phyloP scores from a whole-genome alignment of 2,329 filamentous ascomycete species.

The Pezizomycotina sp. region DNA sequence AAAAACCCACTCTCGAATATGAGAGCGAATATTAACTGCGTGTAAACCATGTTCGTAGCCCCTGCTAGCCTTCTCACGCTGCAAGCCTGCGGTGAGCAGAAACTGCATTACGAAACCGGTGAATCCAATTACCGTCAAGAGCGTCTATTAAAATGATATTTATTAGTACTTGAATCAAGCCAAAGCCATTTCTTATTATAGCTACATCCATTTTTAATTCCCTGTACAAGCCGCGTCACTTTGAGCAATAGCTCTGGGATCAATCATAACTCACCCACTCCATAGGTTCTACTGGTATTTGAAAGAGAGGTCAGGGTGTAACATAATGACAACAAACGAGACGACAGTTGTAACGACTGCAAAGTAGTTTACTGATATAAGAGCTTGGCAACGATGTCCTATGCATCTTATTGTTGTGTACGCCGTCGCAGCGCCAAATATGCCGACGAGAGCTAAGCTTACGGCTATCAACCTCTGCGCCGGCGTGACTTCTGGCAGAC shows the following conservation, averaged over 20 bases:
- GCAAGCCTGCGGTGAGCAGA: conserved; percentile 59
- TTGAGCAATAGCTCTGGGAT: conserved; percentile 34
- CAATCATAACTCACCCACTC: too few relatives aligned
- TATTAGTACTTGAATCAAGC: conserved; percentile 34
- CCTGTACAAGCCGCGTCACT: conserved; percentile 34
- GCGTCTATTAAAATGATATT: conserved; percentile 42
- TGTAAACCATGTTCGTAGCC: conserved; percentile 52
- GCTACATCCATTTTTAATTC: too few relatives aligned
- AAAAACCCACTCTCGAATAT: conserved; percentile 48
- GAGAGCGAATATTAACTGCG: conserved; percentile 53
- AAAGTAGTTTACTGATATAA: conserved; percentile 81
- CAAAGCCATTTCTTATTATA: too few relatives aligned
- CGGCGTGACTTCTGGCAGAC: conserved; percentile 32
- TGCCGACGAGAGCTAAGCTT: conserved; percentile 55
- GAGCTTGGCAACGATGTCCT: conserved; percentile 58
- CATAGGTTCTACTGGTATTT: conserved; percentile 37
- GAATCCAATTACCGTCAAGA: conserved; percentile 50
- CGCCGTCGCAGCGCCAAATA: conserved; percentile 56
- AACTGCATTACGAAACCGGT: conserved; percentile 77
- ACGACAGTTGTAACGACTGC: conserved; percentile 53
- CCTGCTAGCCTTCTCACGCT: conserved; percentile 50
- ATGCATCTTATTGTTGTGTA: conserved; percentile 65
- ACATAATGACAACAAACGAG: conserved; percentile 42
- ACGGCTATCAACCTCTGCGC: conserved; percentile 54
- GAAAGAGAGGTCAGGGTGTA: conserved; percentile 41